Conservation (phyloP, 2,329 filamentous ascomycete genomes). For the Clonostachys rosea region DNA sequence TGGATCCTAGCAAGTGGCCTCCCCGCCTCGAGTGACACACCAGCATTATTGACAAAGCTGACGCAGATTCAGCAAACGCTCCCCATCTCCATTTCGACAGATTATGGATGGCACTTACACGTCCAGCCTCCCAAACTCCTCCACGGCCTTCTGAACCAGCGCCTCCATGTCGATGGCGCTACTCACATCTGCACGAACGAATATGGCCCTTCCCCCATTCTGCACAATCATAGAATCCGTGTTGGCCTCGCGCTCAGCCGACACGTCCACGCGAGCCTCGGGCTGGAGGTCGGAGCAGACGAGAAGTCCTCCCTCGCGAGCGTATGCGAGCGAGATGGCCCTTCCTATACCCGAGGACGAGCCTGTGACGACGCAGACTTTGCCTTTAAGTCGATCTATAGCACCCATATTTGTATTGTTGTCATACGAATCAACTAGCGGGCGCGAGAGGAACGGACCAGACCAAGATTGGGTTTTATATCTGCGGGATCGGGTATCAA, state of each 20-base stretch:
- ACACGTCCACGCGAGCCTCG: slow-evolving; percentile 10
- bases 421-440: too few relatives aligned
- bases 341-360: slow-evolving; percentile 10
- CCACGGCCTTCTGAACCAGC: slow-evolving; percentile 25
- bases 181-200: slow-evolving; percentile 36
- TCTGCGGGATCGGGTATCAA: too few relatives aligned
- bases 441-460: too few relatives aligned
- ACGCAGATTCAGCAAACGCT: slow-evolving; percentile 9
- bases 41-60: slow-evolving; percentile 33
- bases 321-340: slow-evolving; percentile 35
- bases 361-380: slow-evolving; percentile 3
- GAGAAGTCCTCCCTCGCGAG: slow-evolving; percentile 30
- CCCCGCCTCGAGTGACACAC: slow-evolving; percentile 26
- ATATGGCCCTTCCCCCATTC: slow-evolving; percentile 27
- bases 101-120: slow-evolving; percentile 23
- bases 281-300: slow-evolving; percentile 33
- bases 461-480: too few relatives aligned
- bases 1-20: slow-evolving; percentile 32
- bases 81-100: slow-evolving; percentile 22
- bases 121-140: slow-evolving; percentile 31
- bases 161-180: slow-evolving; percentile 23
- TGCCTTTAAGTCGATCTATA: neutral
- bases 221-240: slow-evolving; percentile 31
- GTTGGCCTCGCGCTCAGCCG: neutral
- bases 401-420: too few relatives aligned